Conservation (phyloP, 2,329 filamentous ascomycete genomes). For the Ambrosiella beaveri region DNA sequence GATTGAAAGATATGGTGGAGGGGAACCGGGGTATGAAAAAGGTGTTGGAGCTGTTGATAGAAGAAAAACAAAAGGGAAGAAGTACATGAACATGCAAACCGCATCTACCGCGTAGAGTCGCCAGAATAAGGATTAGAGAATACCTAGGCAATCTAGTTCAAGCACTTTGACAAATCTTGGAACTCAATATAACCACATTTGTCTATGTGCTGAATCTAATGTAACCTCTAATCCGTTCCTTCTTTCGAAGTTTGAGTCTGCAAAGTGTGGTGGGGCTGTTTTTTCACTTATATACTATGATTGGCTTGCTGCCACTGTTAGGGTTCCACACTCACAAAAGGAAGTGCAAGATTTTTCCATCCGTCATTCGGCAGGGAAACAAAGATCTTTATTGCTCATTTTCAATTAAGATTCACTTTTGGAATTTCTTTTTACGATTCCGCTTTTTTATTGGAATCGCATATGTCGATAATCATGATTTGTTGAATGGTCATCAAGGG, state of each 20-base stretch:
- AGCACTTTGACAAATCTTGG: background rate
- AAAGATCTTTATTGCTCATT: background rate
- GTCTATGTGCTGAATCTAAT: background rate
- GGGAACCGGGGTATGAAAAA: background rate
- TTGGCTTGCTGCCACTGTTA: background rate
- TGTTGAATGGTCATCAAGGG: too few species aligned
- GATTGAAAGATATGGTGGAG: background rate
- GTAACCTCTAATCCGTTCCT: too few species aligned
- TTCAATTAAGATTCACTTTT: too few species aligned
- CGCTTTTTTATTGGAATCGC: too few species aligned
- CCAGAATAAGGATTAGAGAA: too few species aligned
- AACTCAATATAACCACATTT: background rate
- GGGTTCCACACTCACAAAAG: background rate
- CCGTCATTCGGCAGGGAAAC: background rate
- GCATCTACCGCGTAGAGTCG: too few species aligned
- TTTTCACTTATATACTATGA: background rate
- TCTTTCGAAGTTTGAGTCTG: too few species aligned
- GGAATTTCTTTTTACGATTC: too few species aligned
- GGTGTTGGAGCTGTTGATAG: background rate
- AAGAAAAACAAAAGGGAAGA: background rate
- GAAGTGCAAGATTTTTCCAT: background rate
- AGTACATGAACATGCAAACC: too few species aligned
- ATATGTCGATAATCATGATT: too few species aligned
- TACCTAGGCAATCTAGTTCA: background rate
- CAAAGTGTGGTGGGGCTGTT: background rate